Evolutionary conservation across 2,329 filamentous ascomycete genomes (phyloP), one percentile per base, ranked within the genome.

Genomic region (Epichloe gansuensis): DNA sequence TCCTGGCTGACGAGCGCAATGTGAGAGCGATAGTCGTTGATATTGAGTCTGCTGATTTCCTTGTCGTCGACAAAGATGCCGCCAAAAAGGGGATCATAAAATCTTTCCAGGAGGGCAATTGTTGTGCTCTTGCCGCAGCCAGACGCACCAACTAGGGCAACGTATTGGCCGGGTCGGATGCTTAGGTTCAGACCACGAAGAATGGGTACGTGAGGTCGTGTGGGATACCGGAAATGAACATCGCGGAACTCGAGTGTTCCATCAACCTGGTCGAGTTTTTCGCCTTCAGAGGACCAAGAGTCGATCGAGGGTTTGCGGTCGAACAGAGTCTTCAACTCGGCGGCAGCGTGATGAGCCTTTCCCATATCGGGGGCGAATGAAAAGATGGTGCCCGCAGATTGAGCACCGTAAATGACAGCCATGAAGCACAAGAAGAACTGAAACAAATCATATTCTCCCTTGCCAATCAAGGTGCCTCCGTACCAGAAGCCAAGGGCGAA

Each of bases 111-210:
- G 4, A 97, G 76, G 3, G 88, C 86, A 64, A 97, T 95, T 0
- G 91, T 94, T 0, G 93, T 97, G 48, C 83, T 89, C 73, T 98
- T 97, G 54, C 93, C 93, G 63, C 91, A 95, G 3, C 93, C 91
- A 46, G 86, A 93, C 0, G 91, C 86, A n/a, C 93, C 93, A 8
- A 97, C 93, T 2, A 97, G 78, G 0, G 91, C 93, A 7, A 91
- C 78, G 61, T 91, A 93, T 64, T 91, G 86, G 4, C 88, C 88
- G 0, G 87, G 86, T 31, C 82, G 80, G 43, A 91, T 80, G 13
- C 72, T 74, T 6, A 91, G 75, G 67, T 91, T 84, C 11, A 96
- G 75, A 0, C 91, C 91, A 31, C 88, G 85, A 3, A 97, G 81
- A 0, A 97, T 89, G n/a, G 89, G 88, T 60, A 95, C 88, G 60